phyloP scores from a whole-genome alignment of 495 filamentous ascomycete species.

The Hypoxylon fuscum region DNA sequence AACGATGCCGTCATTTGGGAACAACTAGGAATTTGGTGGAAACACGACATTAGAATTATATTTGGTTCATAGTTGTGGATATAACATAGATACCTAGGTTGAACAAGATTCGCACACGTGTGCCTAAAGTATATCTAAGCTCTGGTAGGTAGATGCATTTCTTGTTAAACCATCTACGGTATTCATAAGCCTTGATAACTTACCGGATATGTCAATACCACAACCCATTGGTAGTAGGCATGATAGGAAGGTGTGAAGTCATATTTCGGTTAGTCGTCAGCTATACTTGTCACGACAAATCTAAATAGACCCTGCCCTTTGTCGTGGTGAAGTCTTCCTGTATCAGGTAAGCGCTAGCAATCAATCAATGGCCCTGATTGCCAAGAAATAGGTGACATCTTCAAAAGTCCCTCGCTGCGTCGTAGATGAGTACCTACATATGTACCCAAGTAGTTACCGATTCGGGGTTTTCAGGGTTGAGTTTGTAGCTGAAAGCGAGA shows the following conservation, averaged over 20 bases:
- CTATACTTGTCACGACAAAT: not conserved
- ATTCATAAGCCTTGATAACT: too few species aligned
- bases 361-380: too few species aligned
- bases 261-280: not conserved
- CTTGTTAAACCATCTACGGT: too few species aligned
- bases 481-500: not conserved
- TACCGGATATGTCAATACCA: too few species aligned
- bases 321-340: too few species aligned
- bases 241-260: not conserved
- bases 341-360: too few species aligned
- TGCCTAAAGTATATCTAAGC: not conserved
- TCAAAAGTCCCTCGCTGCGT: not conserved
- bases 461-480: too few species aligned
- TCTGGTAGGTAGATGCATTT: too few species aligned
- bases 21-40: constrained; percentile 12
- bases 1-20: too few species aligned
- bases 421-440: too few species aligned
- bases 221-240: not conserved
- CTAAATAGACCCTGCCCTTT: not conserved
- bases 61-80: constrained; percentile 8
- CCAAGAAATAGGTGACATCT: not conserved
- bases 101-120: constrained; percentile 9
- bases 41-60: constrained; percentile 16
- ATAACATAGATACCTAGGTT: not conserved
- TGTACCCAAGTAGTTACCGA: too few species aligned